Conservation (phyloP, 2,329 filamentous ascomycete genomes). For the Penicillium sp. region DNA sequence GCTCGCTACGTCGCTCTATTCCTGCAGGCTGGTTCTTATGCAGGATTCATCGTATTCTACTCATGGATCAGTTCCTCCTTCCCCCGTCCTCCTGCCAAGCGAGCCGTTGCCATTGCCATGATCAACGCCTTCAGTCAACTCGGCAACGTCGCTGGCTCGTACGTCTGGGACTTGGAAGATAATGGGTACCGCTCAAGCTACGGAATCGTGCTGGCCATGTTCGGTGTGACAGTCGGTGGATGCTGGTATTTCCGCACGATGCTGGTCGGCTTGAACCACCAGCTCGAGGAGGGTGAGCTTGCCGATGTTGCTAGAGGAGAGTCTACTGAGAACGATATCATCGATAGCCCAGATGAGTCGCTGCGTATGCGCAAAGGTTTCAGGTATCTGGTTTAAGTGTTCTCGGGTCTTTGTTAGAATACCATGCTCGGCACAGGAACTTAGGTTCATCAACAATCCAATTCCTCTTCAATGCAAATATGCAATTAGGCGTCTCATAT, state of each 20-base stretch:
- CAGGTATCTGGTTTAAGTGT: constrained; percentile 25
- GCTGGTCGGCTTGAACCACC: constrained; percentile 36
- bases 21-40: constrained; percentile 58
- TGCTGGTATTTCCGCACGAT: constrained; percentile 49
- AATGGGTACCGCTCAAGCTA: constrained; percentile 64
- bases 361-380: constrained; percentile 30
- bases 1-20: constrained; percentile 62
- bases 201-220: constrained; percentile 64
- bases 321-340: constrained; percentile 9
- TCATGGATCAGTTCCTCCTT: constrained; percentile 45
- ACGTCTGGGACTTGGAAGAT: constrained; percentile 60
- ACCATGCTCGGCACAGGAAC: background rate
- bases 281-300: constrained; percentile 20
- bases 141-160: constrained; percentile 60
- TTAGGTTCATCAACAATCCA: background rate
- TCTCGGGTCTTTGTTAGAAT: background rate
- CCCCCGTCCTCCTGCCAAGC: constrained; percentile 71
- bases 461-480: background rate
- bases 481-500: background rate
- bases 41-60: constrained; percentile 42
- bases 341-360: constrained; percentile 21
- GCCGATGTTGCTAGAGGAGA: constrained; percentile 7
- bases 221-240: constrained; percentile 54
- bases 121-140: constrained; percentile 67
- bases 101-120: constrained; percentile 67